Evolutionary conservation across 2,329 filamentous ascomycete genomes (phyloP), one percentile per base, ranked within the genome.

Genomic region (Chalara sp.): DNA sequence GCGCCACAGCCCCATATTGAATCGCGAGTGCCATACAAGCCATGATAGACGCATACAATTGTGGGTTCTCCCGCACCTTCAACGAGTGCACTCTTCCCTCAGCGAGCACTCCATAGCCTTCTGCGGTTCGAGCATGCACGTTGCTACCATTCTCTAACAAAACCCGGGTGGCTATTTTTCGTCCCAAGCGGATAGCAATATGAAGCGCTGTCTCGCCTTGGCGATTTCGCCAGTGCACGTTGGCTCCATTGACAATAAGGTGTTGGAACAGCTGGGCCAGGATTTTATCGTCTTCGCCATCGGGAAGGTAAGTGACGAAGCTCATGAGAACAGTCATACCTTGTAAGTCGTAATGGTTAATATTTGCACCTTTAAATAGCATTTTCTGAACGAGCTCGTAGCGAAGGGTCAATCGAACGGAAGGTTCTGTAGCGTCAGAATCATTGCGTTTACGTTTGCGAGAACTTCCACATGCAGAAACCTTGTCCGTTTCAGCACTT

Each of bases 11-110:
- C 13, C 54, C 53, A 44, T 52, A 53, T 21, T 53, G 45, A n/a
- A 53, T 53, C 13, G 47, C 53, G 5, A 53, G 47, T 8, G 56
- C 54, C 52, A 56, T 56, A 50, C 56, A 58, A 13, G 52, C 56
- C 47, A 50, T 50, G 37, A 56, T 58, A 3, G 54, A 56, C 11
- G 56, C 48, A 47, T 58, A 58, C 10, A 54, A 32, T 10, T 47
- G 47, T n/a, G 49, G 49, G 42, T 55, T 31, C 13, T 55, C 44
- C 37, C 46, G 48, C 10, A 54, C 54, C 30, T 47, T 48, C 30
- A 56, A 51, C 30, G 53, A 56, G 43, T 53, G 37, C 11, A 42
- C 43, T 29, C 54, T 50, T 30, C 49, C 51, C 2, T 54, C 21
- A 6, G 32, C 50, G 28, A 58, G 28, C 5, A 58, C 45, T 7